Percentiles rank a stretch among this genome's conserved stretches.
Conservation (phyloP, 225 moss, liverwort and hornwort genomes). For the Asterella californica region DNA sequence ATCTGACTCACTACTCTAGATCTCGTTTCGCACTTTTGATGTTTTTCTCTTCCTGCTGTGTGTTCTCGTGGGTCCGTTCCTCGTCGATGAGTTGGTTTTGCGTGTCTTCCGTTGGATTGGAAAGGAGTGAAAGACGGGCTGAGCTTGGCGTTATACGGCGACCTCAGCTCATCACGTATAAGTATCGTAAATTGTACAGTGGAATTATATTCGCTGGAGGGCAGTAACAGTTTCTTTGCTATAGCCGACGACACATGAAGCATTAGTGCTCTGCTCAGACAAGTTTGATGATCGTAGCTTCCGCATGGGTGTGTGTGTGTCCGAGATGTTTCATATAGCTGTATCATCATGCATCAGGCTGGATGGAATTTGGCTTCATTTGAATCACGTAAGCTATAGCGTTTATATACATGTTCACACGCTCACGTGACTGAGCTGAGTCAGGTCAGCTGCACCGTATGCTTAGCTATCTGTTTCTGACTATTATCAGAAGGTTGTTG, state of each 20-base stretch:
- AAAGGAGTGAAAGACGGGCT: too few species aligned
- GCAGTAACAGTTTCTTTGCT: background rate
- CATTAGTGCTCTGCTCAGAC: background rate
- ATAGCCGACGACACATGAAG: background rate
- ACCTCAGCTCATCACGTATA: background rate
- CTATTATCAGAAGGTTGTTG: background rate
- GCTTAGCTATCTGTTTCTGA: background rate
- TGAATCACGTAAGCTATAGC: background rate
- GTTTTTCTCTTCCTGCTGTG: too few species aligned
- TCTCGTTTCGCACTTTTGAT: too few species aligned
- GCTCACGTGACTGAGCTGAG: too few species aligned
- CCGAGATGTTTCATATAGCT: background rate
- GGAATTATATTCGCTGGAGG: background rate
- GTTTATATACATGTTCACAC: too few species aligned
- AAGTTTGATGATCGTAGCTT: background rate
- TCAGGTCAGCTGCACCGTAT: background rate
- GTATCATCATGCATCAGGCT: background rate
- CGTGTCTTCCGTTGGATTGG: too few species aligned
- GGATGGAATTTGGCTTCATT: background rate
- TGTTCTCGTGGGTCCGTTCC: too few species aligned
- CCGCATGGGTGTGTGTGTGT: background rate
- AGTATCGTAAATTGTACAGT: background rate
- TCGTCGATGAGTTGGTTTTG: too few species aligned
- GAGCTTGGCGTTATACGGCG: too few species aligned
- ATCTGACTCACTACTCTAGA: too few species aligned